Conservation (phyloP, 2,329 filamentous ascomycete genomes). For the Fusarium nanum region DNA sequence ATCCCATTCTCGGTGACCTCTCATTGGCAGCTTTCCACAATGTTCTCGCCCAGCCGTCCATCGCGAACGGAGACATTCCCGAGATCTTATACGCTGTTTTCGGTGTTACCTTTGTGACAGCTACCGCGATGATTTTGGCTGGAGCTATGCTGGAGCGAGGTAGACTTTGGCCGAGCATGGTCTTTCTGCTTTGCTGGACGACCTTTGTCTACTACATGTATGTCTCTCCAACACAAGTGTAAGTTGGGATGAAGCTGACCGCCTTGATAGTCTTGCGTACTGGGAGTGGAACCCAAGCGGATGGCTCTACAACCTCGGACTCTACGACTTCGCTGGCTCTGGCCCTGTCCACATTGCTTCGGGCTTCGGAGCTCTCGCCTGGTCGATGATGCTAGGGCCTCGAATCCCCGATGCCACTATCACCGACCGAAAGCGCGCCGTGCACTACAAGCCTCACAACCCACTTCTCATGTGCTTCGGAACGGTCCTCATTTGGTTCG, state of each 20-base stretch:
- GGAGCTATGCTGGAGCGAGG: conserved; percentile 55
- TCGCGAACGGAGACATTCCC: conserved; percentile 53
- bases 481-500: conserved; percentile 74
- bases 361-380: conserved; percentile 72
- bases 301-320: conserved; percentile 71
- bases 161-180: conserved; percentile 60
- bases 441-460: conserved; percentile 67
- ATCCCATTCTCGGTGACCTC: conserved; percentile 52
- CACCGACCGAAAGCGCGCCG: conserved; percentile 26
- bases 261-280: conserved; percentile 60
- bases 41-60: conserved; percentile 52
- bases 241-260: not conserved
- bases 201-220: conserved; percentile 70
- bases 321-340: conserved; percentile 70
- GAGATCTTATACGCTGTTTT: conserved; percentile 55
- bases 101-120: conserved; percentile 54
- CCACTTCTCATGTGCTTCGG: conserved; percentile 72
- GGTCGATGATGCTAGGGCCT: conserved; percentile 72
- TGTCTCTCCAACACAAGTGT: not conserved
- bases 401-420: conserved; percentile 49
- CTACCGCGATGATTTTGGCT: conserved; percentile 55
- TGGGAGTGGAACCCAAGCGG: conserved; percentile 77
- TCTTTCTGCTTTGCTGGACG: conserved; percentile 73
- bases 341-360: conserved; percentile 73
- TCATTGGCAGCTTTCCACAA: conserved; percentile 52